phyloP scores from a whole-genome alignment of 2,329 filamentous ascomycete species.

The Stenocarpella maydis region DNA sequence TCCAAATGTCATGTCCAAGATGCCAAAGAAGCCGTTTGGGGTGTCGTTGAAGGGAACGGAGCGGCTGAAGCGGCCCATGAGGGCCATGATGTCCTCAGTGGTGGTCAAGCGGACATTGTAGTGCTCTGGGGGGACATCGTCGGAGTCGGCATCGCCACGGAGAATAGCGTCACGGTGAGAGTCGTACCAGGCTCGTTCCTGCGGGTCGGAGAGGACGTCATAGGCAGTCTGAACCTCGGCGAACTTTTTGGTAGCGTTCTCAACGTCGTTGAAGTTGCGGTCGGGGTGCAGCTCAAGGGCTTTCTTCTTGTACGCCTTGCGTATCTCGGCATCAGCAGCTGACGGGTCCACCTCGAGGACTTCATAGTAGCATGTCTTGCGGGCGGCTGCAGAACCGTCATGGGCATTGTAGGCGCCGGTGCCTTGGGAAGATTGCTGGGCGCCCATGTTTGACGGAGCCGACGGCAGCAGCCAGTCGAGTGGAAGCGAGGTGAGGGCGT shows the following conservation, averaged over 20 bases:
- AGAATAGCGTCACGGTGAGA: conserved; percentile 89
- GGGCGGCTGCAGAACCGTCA: conserved; percentile 40
- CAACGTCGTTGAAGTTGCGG: conserved; percentile 87
- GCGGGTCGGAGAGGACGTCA: conserved; percentile 93
- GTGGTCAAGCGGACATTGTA: conserved; percentile 78
- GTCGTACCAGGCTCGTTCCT: conserved; percentile 98
- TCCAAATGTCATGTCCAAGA: conserved; percentile 78
- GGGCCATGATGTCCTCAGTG: conserved; percentile 77
- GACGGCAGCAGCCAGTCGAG: neutral
- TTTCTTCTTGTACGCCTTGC: conserved; percentile 89
- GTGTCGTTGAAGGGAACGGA: conserved; percentile 82
- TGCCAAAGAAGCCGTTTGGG: conserved; percentile 84
- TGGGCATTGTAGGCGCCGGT: conserved; percentile 38
- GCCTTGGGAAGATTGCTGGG: conserved; percentile 59
- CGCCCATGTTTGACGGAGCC: conserved; percentile 56
- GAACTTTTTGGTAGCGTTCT: conserved; percentile 84
- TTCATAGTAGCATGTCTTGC: conserved; percentile 86
- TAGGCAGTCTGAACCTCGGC: conserved; percentile 94
- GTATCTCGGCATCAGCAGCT: conserved; percentile 89
- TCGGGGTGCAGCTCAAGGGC: conserved; percentile 95
- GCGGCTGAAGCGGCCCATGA: conserved; percentile 83
- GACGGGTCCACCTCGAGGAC: conserved; percentile 76
- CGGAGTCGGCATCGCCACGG: conserved; percentile 65
- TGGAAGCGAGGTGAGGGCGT: neutral
- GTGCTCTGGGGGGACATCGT: conserved; percentile 46